These are phyloP conservation scores for Phenoliferia sp. DNA, from an alignment of 1,284 basidiomycete genomes.

Conservation along the genomic window DNA sequence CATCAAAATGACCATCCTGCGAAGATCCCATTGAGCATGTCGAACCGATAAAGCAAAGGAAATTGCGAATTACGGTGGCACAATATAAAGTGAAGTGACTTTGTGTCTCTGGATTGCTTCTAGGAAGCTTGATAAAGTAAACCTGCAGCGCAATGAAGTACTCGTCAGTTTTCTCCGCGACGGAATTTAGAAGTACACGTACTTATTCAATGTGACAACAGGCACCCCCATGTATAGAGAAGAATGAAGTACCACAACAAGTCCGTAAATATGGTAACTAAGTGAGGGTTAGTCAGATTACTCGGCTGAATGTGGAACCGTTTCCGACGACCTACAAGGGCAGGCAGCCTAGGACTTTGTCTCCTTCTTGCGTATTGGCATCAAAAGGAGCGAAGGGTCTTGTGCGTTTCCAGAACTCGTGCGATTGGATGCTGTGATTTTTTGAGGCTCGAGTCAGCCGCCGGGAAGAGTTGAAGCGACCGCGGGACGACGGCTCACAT, in stretches of 20 bases:
- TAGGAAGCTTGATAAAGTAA: slow-evolving; percentile 62
- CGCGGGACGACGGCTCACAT: slow-evolving; percentile 36
- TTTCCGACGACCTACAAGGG: slow-evolving; percentile 20
- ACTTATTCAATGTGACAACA: slow-evolving; percentile 63
- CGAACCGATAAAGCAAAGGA: not conserved
- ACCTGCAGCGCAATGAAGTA: no score
- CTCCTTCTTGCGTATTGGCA: slow-evolving; percentile 52
- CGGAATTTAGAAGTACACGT: not conserved
- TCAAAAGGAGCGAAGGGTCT: slow-evolving; percentile 34
- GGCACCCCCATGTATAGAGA: slow-evolving; percentile 37
- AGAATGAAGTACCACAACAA: slow-evolving; percentile 14
- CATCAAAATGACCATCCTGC: slow-evolving; percentile 24
- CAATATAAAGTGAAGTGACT: slow-evolving; percentile 49
- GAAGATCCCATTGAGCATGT: not conserved
- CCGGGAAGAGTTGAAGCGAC: not conserved
- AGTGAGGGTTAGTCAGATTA: slow-evolving; percentile 36
- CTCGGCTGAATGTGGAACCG: not conserved
- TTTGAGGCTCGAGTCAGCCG: not conserved
- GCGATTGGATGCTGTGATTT: slow-evolving; percentile 49
- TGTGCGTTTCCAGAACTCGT: slow-evolving; percentile 17
- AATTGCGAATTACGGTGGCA: slow-evolving; percentile 30
- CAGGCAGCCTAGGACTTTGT: slow-evolving; percentile 53
- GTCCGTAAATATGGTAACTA: slow-evolving; percentile 46
- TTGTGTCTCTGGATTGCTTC: slow-evolving; percentile 62
- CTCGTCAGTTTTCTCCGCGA: no score